Base-by-base conservation (phyloP, 2,329 filamentous ascomycete genomes). In the Mycogone perniciosa region DNA sequence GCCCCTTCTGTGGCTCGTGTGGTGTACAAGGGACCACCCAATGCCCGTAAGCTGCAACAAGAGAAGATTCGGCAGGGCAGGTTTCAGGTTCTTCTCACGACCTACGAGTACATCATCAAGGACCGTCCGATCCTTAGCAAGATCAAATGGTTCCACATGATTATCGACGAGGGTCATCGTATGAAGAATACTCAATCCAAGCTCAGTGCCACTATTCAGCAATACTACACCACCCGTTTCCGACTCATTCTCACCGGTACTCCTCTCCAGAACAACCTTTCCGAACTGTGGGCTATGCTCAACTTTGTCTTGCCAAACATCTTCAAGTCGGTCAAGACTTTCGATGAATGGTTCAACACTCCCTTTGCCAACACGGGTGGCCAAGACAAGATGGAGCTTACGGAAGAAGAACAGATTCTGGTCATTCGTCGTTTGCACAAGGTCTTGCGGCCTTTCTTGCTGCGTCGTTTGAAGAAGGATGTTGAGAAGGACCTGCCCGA, bases 121-220 rank as follows among this genome's bases (percentile, higher is more conserved):
- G 93, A 99, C 64, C 84, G 93, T 34, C 92, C 92, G 0, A 79
- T 99, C 59, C 75, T 99, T 9, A 95, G 89, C 76, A 97, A 97
- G 77, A 92, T 99, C 72, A 97, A 97, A 72, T 99, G 93, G 93
- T 86, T 96, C 62, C 93, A 99, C 73, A 97, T 99, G 93, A 97
- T 99, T 62, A 93, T 99, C 59, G 93, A 99, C 63, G 93, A 99
- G 76, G 93, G 93, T 72, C 93, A 99, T 70, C 90, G 93, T 67
- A 99, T 99, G 93, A 99, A 99, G 81, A 99, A 99, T 71, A 80
- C 89, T 31, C 86, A 93, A 60, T 99, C 93, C 7, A 99, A 99
- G 73, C 79, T 99, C 60, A 96, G 89, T 69, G 89, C 85, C 58
- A 97, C 93, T 4, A 89, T 99, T 57, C 91, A 92, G 35, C 84